A percentile compares a stretch with the other conserved stretches of the same genome.
These are phyloP conservation scores for Pneumocystis carinii DNA, from an alignment of 1,139 yeast genomes.

Conservation along the genomic window DNA sequence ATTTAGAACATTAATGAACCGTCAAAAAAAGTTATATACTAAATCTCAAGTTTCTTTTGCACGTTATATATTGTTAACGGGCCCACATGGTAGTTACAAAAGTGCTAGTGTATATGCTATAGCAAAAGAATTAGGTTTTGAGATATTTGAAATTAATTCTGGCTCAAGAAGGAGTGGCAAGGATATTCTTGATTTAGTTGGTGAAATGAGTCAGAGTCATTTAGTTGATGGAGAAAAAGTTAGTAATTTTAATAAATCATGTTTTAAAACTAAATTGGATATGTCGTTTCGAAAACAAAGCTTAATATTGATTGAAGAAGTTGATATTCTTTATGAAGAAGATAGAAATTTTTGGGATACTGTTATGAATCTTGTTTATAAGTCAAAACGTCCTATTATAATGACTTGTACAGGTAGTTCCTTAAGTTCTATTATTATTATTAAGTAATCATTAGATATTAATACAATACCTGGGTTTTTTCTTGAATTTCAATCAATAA, in stretches of 20 bases:
- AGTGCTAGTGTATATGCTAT: conserved; percentile 60
- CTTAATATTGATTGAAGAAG: conserved; percentile 69
- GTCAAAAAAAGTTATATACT: not conserved
- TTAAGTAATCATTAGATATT: conserved; percentile 34
- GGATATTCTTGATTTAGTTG: conserved; percentile 49
- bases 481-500: conserved; percentile 8
- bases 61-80: conserved; percentile 41
- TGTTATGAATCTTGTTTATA: conserved; percentile 45
- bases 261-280: conserved; percentile 13
- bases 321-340: conserved; percentile 64
- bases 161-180: conserved; percentile 58
- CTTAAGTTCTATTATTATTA: conserved; percentile 37
- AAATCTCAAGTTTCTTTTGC: conserved; percentile 7
- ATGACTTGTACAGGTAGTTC: conserved; percentile 49
- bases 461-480: conserved; percentile 8
- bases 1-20: not conserved
- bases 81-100: conserved; percentile 67
- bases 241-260: conserved; percentile 5
- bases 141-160: conserved; percentile 69
- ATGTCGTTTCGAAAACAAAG: conserved; percentile 16
- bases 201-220: conserved; percentile 75
- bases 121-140: conserved; percentile 48
- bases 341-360: conserved; percentile 73
- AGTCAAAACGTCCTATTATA: conserved; percentile 65
- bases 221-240: conserved; percentile 42